These are phyloP conservation scores for Zasmidium citrigriseum DNA, from an alignment of 2,329 filamentous ascomycete genomes.

Conservation along the genomic window DNA sequence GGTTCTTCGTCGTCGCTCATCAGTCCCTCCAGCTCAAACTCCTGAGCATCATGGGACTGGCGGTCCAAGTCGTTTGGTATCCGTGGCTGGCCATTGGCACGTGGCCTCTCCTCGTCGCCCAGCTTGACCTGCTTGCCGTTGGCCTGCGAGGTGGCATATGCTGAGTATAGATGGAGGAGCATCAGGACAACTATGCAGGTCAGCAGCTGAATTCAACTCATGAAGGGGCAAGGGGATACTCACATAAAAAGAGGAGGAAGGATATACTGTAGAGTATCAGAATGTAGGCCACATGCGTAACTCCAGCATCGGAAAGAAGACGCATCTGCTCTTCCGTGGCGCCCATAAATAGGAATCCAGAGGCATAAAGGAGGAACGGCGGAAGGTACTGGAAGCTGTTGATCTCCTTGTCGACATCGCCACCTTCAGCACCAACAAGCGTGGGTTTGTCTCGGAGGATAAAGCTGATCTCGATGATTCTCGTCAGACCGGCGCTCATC, in stretches of 20 bases:
- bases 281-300: conserved; percentile 90
- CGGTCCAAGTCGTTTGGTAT: conserved; percentile 47
- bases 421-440: conserved; percentile 28
- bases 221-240: conserved; percentile 32
- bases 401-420: conserved; percentile 38
- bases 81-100: conserved; percentile 48
- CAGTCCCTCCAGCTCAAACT: conserved; percentile 89
- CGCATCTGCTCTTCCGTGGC: conserved; percentile 96
- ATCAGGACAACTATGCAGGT: conserved; percentile 68
- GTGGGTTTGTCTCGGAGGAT: conserved; percentile 70
- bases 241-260: conserved; percentile 85
- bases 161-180: conserved; percentile 81
- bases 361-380: conserved; percentile 71
- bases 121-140: conserved; percentile 39
- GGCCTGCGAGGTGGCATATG: conserved; percentile 50
- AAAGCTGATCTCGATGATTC: conserved; percentile 90
- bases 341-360: conserved; percentile 96
- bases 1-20: conserved; percentile 81
- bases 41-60: conserved; percentile 76
- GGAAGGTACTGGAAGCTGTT: conserved; percentile 53
- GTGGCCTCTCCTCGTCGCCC: conserved; percentile 30
- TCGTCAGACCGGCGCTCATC: conserved; percentile 81
- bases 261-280: conserved; percentile 88
- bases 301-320: conserved; percentile 69
- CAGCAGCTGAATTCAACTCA: background rate